Percentiles rank a stretch among this genome's conserved stretches.
phyloP scores from a whole-genome alignment of 148 eudicot species.

The Camellia granthamiana region DNA sequence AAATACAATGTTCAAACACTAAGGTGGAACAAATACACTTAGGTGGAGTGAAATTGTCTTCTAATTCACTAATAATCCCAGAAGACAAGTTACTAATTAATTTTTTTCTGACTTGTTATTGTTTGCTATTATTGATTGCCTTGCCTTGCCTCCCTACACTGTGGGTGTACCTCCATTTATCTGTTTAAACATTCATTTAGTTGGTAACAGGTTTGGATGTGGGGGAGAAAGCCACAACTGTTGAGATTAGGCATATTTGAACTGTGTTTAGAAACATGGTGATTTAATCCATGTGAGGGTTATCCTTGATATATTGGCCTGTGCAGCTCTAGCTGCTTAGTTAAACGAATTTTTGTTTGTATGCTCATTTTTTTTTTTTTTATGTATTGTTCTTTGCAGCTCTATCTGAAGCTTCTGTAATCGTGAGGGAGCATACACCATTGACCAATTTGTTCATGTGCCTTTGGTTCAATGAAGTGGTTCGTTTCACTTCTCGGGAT shows the following conservation, averaged over 20 bases:
- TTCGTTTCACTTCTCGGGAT: slow-evolving; percentile 96
- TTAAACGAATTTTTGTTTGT: not conserved
- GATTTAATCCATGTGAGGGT: not conserved
- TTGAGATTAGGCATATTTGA: not conserved
- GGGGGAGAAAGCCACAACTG: not conserved
- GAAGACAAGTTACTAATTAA: no score
- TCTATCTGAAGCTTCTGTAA: slow-evolving; percentile 82
- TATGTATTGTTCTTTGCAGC: slow-evolving; percentile 44
- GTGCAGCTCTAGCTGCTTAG: not conserved
- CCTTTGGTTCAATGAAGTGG: slow-evolving; percentile 96
- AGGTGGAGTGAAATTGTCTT: not conserved
- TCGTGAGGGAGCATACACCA: slow-evolving; percentile 84
- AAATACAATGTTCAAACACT: not conserved
- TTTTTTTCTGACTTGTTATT: not conserved
- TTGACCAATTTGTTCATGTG: slow-evolving; percentile 81
- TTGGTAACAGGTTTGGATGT: not conserved
- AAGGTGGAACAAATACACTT: not conserved
- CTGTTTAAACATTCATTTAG: not conserved
- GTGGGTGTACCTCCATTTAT: not conserved
- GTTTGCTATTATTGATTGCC: no score
- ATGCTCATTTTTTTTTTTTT: not conserved
- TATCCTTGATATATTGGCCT: not conserved
- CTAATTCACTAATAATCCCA: not conserved
- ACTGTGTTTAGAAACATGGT: not conserved
- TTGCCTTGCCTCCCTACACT: not conserved